Evolutionary conservation across 2,329 filamentous ascomycete genomes (phyloP).

Genomic region (Pezizomycotina sp.): DNA sequence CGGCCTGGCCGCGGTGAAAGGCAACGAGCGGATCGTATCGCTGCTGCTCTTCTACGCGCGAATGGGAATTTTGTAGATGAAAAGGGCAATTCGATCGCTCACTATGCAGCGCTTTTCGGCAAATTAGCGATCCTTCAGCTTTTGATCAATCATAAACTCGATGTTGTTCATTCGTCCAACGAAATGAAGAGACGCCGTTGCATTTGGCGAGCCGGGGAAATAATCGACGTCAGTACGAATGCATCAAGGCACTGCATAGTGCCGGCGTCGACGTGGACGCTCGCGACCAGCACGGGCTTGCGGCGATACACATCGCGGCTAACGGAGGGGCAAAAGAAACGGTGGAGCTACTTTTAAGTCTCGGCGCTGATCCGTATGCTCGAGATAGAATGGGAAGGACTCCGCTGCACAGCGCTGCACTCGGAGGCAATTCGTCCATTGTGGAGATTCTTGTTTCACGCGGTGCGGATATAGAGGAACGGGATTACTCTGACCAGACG

Average conservation of each 20-base stretch:
- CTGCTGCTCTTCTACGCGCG: conserved; percentile 9
- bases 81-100: too few relatives aligned
- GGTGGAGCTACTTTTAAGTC: conserved; percentile 1
- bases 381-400: too few relatives aligned
- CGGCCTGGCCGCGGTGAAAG: conserved; percentile 2
- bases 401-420: conserved; percentile 7
- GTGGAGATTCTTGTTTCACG: conserved; percentile 3
- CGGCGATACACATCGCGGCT: conserved; percentile 6
- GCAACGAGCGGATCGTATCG: conserved; percentile 2
- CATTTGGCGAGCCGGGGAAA: too few relatives aligned
- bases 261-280: conserved; percentile 6
- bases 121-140: too few relatives aligned
- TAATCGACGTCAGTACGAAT: conserved; percentile 5
- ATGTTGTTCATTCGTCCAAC: too few relatives aligned
- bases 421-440: conserved; percentile 3
- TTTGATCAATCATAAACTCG: too few relatives aligned
- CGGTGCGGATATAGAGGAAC: conserved; percentile 5
- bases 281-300: not conserved
- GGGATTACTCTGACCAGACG: conserved; percentile 1
- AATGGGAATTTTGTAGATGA: too few relatives aligned
- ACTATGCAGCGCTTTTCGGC: too few relatives aligned
- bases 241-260: conserved; percentile 2
- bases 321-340: not conserved
- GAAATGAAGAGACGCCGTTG: too few relatives aligned
- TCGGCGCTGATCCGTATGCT: conserved; percentile 6